These are phyloP conservation scores for Spergularia marina DNA, from an alignment of 148 eudicot genomes.

Conservation along the genomic window DNA sequence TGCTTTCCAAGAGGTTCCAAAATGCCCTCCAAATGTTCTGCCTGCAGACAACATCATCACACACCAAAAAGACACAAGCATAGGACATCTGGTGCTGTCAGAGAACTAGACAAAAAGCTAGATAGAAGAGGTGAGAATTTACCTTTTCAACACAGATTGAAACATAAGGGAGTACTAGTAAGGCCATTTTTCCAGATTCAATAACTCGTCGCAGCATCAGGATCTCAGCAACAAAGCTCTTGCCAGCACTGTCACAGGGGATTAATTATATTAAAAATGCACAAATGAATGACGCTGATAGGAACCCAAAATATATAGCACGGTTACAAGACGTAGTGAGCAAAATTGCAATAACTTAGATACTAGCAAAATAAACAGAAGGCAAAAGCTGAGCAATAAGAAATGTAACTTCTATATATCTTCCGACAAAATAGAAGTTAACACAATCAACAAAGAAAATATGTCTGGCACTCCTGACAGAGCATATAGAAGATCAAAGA, in stretches of 20 bases:
- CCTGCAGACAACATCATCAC: conserved; percentile 38
- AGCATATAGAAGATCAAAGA: too few relatives aligned
- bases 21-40: conserved; percentile 89
- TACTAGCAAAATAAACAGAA: too few relatives aligned
- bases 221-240: conserved; percentile 99
- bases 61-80: not conserved
- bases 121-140: conserved; percentile 4
- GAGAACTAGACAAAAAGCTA: not conserved
- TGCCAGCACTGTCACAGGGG: conserved; percentile 74
- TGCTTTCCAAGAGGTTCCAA: conserved; percentile 89
- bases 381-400: too few relatives aligned
- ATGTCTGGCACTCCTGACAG: too few relatives aligned
- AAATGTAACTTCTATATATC: too few relatives aligned
- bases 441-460: too few relatives aligned
- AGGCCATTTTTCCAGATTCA: conserved; percentile 80
- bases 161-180: conserved; percentile 95
- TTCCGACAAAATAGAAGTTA: too few relatives aligned
- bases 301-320: not conserved
- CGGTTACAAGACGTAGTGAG: not conserved
- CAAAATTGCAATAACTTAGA: not conserved
- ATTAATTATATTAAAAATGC: conserved; percentile 12
- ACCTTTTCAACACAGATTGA: conserved; percentile 99
- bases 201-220: conserved; percentile 78
- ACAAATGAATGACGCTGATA: conserved; percentile 8
- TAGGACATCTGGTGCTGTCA: not conserved